Evolutionary conservation across 768 basidiomycete species (phyloP), one percentile per base, ranked within the genome.

Genomic region (Fistulinella prunicolor): DNA sequence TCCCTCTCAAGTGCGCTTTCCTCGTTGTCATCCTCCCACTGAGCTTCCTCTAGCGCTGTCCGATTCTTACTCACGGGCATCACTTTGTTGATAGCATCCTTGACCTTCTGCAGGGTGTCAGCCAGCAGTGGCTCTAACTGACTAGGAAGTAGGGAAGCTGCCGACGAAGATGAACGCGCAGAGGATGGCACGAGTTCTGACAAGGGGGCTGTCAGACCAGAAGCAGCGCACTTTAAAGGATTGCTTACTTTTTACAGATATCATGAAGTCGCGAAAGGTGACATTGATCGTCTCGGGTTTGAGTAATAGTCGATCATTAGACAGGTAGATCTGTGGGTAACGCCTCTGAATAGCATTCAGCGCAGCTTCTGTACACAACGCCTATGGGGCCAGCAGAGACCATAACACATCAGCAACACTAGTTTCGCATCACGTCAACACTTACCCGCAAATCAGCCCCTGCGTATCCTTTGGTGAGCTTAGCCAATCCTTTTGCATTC

Each of bases 291-390:
- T 83, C 59, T 90, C 87, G 7, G 94, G 89, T 54, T 90, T 81
- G 46, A 98, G 74, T 41, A 93, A 62, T 2, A 97, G 71, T 9
- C 96, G 77, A 52, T 98, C 94, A 26, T 77, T 81, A 5, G 90
- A 87, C 69, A 90, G 87, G 75, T 99, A 99, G 38, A 98, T 94
- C 65, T 99, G 96, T 0, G 96, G 96, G 66, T 99, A 99, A 46
- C 88, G 78, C 49, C 96, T 74, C 62, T 99, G 96, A 20, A 99
- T 89, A 0, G 95, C 95, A 60, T 98, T 98, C 57, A 99, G 66
- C 1, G 94, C 89, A 9, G 96, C 93, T 71, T 99, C 96, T 6
- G 96, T 98, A 58, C 95, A 97, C 4, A 99, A 72, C 0, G 96
- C 95, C 94, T 82, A 57, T 40, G 30, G 17, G 14, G 8, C 37